Percentiles rank a stretch among this genome's conserved stretches.
phyloP scores from a whole-genome alignment of 306 rosid genomes.

The Corylus avellana region DNA sequence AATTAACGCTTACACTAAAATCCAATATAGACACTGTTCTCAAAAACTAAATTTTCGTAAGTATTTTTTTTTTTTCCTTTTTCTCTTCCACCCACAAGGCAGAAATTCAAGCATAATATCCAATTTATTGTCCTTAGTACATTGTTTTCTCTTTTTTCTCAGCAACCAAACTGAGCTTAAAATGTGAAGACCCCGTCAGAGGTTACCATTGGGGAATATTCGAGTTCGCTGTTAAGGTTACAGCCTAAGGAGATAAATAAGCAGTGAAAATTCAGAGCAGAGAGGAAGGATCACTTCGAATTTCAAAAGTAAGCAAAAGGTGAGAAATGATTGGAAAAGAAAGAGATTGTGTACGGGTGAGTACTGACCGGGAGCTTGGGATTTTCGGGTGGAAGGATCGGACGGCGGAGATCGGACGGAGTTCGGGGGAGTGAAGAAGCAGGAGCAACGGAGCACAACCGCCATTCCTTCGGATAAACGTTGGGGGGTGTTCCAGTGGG shows the following conservation, averaged over 20 bases:
- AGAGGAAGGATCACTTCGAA: neutral
- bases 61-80: too few relatives aligned
- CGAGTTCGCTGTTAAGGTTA: neutral
- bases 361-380: constrained; percentile 31
- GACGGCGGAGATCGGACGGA: constrained; percentile 29
- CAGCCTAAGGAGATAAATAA: neutral
- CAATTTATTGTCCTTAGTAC: neutral
- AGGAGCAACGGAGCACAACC: constrained; percentile 45
- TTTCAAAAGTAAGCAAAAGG: neutral
- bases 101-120: neutral
- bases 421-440: constrained; percentile 34
- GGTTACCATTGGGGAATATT: neutral
- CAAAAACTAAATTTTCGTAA: too few relatives aligned
- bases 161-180: neutral
- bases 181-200: neutral
- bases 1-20: neutral
- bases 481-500: neutral
- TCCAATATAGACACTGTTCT: too few relatives aligned
- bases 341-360: too few relatives aligned
- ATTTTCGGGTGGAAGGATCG: constrained; percentile 21
- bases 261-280: neutral
- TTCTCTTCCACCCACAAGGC: too few relatives aligned
- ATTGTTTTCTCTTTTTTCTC: neutral
- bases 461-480: constrained; percentile 52
- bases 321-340: neutral